phyloP scores from a whole-genome alignment of 768 basidiomycete genomes.

The Leccinum disarticulatum region DNA sequence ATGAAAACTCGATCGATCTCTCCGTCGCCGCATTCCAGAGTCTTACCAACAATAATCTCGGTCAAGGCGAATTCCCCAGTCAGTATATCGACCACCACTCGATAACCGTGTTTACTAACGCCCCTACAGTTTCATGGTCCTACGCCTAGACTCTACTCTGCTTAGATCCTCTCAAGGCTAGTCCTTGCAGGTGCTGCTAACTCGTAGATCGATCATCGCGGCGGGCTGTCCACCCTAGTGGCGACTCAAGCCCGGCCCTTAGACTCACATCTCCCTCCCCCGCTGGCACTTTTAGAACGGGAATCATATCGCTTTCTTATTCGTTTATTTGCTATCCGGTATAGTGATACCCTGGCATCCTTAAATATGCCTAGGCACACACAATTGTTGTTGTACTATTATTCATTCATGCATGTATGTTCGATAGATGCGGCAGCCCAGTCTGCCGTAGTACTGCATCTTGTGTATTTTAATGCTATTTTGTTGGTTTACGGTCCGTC shows the following conservation, averaged over 20 bases:
- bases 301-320: background rate
- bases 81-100: conserved; percentile 24
- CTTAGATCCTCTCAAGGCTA: conserved; percentile 13
- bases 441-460: conserved; percentile 1
- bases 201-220: background rate
- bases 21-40: conserved; percentile 65
- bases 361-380: conserved; percentile 8
- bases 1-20: conserved; percentile 68
- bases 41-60: conserved; percentile 42
- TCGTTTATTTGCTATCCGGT: conserved; percentile 18
- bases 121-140: conserved; percentile 30
- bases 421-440: background rate
- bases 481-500: background rate
- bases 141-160: conserved; percentile 19
- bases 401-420: background rate
- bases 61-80: conserved; percentile 60
- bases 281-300: conserved; percentile 1
- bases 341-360: conserved; percentile 9
- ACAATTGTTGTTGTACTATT: conserved; percentile 1
- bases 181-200: conserved; percentile 28
- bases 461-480: conserved; percentile 1
- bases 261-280: conserved; percentile 1
- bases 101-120: background rate
- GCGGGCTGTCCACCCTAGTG: conserved; percentile 43
- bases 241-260: conserved; percentile 31